phyloP scores from a whole-genome alignment of 2,329 filamentous ascomycete genomes.

The Cordyceps farinosa region DNA sequence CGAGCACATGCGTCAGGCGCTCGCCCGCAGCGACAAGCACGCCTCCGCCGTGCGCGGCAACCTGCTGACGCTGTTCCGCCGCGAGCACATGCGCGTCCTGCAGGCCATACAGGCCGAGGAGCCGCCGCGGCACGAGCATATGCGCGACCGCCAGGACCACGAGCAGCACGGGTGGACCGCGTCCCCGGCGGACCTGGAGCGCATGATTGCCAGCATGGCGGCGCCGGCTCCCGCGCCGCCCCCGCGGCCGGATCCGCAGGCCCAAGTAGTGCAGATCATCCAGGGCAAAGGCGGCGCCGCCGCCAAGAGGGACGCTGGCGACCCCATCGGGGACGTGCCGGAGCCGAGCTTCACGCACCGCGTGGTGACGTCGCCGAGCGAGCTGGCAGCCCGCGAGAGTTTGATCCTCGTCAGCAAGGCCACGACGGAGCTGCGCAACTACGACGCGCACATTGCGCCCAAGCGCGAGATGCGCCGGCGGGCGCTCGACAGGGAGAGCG shows the following conservation, averaged over 20 bases:
- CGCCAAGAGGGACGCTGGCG: not conserved
- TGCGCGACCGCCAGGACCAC: conserved; percentile 5
- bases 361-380: conserved; percentile 21
- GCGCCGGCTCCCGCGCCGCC: conserved; percentile 16
- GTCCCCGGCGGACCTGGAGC: conserved; percentile 17
- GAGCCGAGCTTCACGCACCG: conserved; percentile 21
- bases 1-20: conserved; percentile 19
- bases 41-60: conserved; percentile 29
- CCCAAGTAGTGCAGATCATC: not conserved
- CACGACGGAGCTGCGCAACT: conserved; percentile 23
- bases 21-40: conserved; percentile 27
- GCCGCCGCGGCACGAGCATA: not conserved
- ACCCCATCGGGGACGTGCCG: conserved; percentile 20
- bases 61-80: conserved; percentile 28
- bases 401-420: conserved; percentile 24
- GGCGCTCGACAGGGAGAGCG: conserved; percentile 21
- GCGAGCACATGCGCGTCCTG: conserved; percentile 32
- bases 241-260: not conserved
- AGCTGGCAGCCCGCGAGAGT: conserved; percentile 23
- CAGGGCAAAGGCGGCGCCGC: not conserved
- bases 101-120: conserved; percentile 24
- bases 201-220: conserved; percentile 32
- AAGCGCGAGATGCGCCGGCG: conserved; percentile 21
- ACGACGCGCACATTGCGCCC: conserved; percentile 24
- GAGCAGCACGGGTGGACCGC: conserved; percentile 2